Evolutionary conservation across 495 filamentous ascomycete genomes (phyloP).

Genomic region (Penicillium nucicola): DNA sequence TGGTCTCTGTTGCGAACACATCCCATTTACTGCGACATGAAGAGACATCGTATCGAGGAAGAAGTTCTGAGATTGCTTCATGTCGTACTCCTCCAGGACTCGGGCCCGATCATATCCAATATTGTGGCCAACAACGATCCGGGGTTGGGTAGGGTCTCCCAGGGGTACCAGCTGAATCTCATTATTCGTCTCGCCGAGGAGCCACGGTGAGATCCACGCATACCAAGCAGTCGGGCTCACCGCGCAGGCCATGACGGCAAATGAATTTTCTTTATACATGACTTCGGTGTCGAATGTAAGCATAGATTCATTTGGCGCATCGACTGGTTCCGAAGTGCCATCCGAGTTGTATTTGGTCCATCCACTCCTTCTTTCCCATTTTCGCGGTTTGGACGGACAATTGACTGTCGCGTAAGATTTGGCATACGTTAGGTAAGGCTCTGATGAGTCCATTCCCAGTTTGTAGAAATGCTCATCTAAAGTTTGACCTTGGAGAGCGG

Average conservation of each 20-base stretch:
- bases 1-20: conserved; percentile 95
- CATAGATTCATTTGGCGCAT: conserved; percentile 74
- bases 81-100: conserved; percentile 82
- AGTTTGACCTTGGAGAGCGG: conserved; percentile 70
- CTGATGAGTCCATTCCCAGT: conserved; percentile 81
- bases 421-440: conserved; percentile 78
- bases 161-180: conserved; percentile 81
- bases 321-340: conserved; percentile 66
- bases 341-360: conserved; percentile 91
- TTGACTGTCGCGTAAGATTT: conserved; percentile 65
- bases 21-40: conserved; percentile 96
- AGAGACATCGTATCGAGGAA: conserved; percentile 99
- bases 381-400: conserved; percentile 69
- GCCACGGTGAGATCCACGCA: conserved; percentile 94
- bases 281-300: conserved; percentile 96
- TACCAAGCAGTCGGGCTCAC: conserved; percentile 89
- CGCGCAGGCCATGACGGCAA: conserved; percentile 95
- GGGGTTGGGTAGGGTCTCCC: conserved; percentile 63
- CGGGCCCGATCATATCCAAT: conserved; percentile 93
- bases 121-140: conserved; percentile 90
- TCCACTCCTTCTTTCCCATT: conserved; percentile 77
- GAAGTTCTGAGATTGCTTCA: conserved; percentile 75
- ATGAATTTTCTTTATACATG: conserved; percentile 88
- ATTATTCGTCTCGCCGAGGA: conserved; percentile 76
- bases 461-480: conserved; percentile 95